Conservation (phyloP, 208 protist species). For the Trichomonas tenax region DNA sequence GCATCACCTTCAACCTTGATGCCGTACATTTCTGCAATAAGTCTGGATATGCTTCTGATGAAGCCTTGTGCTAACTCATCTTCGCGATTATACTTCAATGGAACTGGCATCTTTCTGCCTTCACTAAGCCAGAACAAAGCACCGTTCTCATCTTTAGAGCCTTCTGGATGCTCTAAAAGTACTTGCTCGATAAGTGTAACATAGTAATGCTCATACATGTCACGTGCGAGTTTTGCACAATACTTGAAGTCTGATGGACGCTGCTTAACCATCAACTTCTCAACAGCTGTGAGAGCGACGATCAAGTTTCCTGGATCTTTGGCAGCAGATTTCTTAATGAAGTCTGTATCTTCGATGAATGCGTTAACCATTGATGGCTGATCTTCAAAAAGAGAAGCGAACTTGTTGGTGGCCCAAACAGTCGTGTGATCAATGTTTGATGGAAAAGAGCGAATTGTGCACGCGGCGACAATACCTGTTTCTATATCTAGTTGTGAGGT, state of each 20-base stretch:
- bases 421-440: constrained; percentile 52
- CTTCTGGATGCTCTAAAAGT: constrained; percentile 85
- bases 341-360: not conserved
- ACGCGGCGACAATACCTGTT: constrained; percentile 95
- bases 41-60: not conserved
- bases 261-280: constrained; percentile 50
- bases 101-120: not conserved
- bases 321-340: constrained; percentile 42
- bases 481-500: constrained; percentile 73
- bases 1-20: not conserved
- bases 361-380: not conserved
- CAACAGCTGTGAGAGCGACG: constrained; percentile 52
- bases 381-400: constrained; percentile 54
- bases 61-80: constrained; percentile 30
- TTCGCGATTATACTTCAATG: not conserved
- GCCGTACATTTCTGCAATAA: constrained; percentile 23
- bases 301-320: constrained; percentile 53
- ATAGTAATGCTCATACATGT: constrained; percentile 81
- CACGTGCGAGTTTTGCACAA: constrained; percentile 74
- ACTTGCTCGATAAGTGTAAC: constrained; percentile 80
- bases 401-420: constrained; percentile 52
- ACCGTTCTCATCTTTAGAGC: constrained; percentile 59
- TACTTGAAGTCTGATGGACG: constrained; percentile 63
- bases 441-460: constrained; percentile 99
- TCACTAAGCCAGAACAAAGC: not conserved